Conservation (phyloP, 768 basidiomycete species). For the Lyophyllum decastes region DNA sequence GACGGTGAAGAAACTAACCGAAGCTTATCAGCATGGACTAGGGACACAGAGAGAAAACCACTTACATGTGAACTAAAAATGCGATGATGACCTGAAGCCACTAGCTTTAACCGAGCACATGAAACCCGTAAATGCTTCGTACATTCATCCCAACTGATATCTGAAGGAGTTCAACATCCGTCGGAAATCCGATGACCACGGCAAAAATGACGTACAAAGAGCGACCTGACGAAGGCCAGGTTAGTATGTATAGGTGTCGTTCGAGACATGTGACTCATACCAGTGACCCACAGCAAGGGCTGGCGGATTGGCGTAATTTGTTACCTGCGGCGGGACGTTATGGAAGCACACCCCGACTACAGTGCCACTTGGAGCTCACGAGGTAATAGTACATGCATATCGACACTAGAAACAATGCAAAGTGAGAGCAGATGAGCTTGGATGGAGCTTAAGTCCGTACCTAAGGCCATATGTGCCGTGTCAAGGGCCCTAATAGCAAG, state of each 20-base stretch:
- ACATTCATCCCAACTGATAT: slow-evolving; percentile 29
- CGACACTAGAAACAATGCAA: slow-evolving; percentile 22
- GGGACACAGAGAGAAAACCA: neutral
- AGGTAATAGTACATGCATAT: slow-evolving; percentile 41
- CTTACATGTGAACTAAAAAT: slow-evolving; percentile 33
- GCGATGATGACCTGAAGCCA: slow-evolving; percentile 26
- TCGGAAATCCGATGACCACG: neutral
- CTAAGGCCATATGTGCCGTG: slow-evolving; percentile 30
- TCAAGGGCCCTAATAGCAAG: slow-evolving; percentile 26
- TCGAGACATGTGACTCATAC: slow-evolving; percentile 20
- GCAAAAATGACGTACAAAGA: slow-evolving; percentile 28
- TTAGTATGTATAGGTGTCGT: neutral
- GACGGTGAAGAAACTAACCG: slow-evolving; percentile 31
- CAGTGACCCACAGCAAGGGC: slow-evolving; percentile 37
- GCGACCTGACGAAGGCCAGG: slow-evolving; percentile 25
- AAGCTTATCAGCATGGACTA: neutral
- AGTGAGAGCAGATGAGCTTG: neutral
- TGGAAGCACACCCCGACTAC: too few relatives aligned
- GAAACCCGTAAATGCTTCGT: neutral
- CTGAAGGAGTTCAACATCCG: slow-evolving; percentile 12
- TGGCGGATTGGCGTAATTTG: slow-evolving; percentile 35
- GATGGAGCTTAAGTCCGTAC: slow-evolving; percentile 14
- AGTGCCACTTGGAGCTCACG: slow-evolving; percentile 22
- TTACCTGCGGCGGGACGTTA: slow-evolving; percentile 27
- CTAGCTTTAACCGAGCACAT: neutral